Evolutionary conservation across 495 filamentous ascomycete species (phyloP), one percentile per base, ranked within the genome.

Genomic region (Darksidea phi): DNA sequence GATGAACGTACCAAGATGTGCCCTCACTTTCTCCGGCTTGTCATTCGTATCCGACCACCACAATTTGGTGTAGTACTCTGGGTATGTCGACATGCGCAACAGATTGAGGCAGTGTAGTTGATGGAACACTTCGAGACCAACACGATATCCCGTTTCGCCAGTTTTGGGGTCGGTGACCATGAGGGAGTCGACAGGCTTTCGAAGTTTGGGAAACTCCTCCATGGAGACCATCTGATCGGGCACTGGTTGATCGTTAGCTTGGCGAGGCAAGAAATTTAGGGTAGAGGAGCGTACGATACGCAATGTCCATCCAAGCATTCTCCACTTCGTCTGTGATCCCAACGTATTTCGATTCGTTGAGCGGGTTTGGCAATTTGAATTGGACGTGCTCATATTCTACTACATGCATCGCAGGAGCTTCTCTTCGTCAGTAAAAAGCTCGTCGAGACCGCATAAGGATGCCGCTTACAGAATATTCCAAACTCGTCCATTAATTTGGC

Each of bases 111-210:
- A 83, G 62, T 80, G 79, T 18, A 83, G 71, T 67, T 83, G 79
- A 66, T 83, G 79, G 69, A 83, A 82, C 1, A 82, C 78, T 50
- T 83, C 79, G n/a, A 83, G 64, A 6, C 77, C 79, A 1, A 79
- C 76, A 12, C 80, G 71, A 59, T 79, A 81, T 0, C 79, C 79
- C 48, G 75, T 73, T 49, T 77, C 75, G 20, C 78, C 78, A 6
- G 78, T 78, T 43, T 73, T 73, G 28, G 78, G 80, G 61, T 81
- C 72, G 37, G 73, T 77, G 56, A 79, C 79, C 47, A 70, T 74
- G 24, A 80, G 66, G 6, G 75, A 76, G 47, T 73, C 70, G 32
- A 73, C 68, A 10, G 78, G 76, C 28, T 80, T 76, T 23, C 72
- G 76, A 10, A 82, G 76, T 23, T 74, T 76, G 36, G 71, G 47